Conservation (phyloP, 768 basidiomycete species). For the Mycena sanguinolenta region DNA sequence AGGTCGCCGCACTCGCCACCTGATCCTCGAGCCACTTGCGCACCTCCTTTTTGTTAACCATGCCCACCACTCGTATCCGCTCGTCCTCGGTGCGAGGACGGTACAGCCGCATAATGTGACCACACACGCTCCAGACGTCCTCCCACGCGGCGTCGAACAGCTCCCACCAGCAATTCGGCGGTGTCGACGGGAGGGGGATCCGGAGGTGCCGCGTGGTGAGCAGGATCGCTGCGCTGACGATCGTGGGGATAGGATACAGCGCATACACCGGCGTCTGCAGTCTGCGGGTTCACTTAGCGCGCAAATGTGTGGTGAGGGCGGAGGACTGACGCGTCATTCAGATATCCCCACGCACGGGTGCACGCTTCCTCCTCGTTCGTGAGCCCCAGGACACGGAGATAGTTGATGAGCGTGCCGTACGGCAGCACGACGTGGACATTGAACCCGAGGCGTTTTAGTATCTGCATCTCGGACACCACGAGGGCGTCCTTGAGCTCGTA, state of each 20-base stretch:
- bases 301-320: not conserved
- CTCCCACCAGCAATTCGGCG: slow-evolving; percentile 82
- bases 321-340: slow-evolving; percentile 91
- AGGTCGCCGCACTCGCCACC: not conserved
- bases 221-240: slow-evolving; percentile 91
- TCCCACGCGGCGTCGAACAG: slow-evolving; percentile 94
- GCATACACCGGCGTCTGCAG: slow-evolving; percentile 92
- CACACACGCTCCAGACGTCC: slow-evolving; percentile 88
- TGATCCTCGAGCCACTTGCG: slow-evolving; percentile 83
- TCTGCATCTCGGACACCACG: slow-evolving; percentile 97
- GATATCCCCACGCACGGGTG: slow-evolving; percentile 89
- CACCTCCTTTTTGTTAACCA: slow-evolving; percentile 84
- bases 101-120: slow-evolving; percentile 88
- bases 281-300: not conserved
- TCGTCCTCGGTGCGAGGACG: slow-evolving; percentile 65
- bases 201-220: slow-evolving; percentile 80
- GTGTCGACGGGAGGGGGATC: slow-evolving; percentile 78
- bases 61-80: slow-evolving; percentile 58
- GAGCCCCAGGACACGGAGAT: slow-evolving; percentile 91
- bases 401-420: slow-evolving; percentile 95
- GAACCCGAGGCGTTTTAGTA: slow-evolving; percentile 95
- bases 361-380: slow-evolving; percentile 78
- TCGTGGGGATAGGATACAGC: slow-evolving; percentile 88
- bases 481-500: slow-evolving; percentile 96
- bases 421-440: slow-evolving; percentile 94